These are phyloP conservation scores for Geotrichum bryndzae DNA, from an alignment of 1,139 yeast genomes.

Conservation along the genomic window DNA sequence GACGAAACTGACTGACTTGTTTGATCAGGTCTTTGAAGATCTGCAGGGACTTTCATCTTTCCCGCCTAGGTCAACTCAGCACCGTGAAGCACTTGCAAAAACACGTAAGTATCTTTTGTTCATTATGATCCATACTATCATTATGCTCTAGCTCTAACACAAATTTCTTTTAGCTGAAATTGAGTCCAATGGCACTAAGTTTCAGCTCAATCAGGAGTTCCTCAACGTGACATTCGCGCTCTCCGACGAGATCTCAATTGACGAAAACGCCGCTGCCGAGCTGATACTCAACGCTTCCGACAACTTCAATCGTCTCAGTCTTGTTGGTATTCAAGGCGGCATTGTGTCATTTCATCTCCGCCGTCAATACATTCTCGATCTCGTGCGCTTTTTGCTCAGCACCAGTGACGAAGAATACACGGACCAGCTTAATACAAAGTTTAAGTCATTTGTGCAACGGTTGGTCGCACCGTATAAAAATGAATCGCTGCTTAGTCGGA, in stretches of 20 bases:
- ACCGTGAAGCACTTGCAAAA: conserved; percentile 48
- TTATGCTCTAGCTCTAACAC: not conserved
- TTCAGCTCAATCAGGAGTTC: conserved; percentile 49
- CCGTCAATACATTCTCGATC: conserved; percentile 63
- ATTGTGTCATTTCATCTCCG: conserved; percentile 65
- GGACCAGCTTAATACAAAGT: conserved; percentile 6
- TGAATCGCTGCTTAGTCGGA: conserved; percentile 26
- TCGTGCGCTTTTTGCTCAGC: conserved; percentile 53
- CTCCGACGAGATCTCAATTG: conserved; percentile 63
- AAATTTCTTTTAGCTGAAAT: conserved; percentile 35
- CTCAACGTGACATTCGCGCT: conserved; percentile 45
- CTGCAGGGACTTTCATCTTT: conserved; percentile 43
- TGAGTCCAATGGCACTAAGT: conserved; percentile 45
- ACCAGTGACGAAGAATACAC: conserved; percentile 19
- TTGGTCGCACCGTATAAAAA: conserved; percentile 14
- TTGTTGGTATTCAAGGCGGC: conserved; percentile 59
- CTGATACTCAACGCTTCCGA: conserved; percentile 44
- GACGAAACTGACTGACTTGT: conserved; percentile 22
- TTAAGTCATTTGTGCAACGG: conserved; percentile 11
- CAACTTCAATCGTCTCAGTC: conserved; percentile 45
- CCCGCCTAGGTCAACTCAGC: conserved; percentile 49
- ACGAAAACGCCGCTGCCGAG: conserved; percentile 61
- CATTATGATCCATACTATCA: not conserved
- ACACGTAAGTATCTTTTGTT: conserved; percentile 34
- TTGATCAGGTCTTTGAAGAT: conserved; percentile 39